These are phyloP conservation scores for Plasmodium ovale DNA, from an alignment of 169 alveolate species.

Conservation along the genomic window DNA sequence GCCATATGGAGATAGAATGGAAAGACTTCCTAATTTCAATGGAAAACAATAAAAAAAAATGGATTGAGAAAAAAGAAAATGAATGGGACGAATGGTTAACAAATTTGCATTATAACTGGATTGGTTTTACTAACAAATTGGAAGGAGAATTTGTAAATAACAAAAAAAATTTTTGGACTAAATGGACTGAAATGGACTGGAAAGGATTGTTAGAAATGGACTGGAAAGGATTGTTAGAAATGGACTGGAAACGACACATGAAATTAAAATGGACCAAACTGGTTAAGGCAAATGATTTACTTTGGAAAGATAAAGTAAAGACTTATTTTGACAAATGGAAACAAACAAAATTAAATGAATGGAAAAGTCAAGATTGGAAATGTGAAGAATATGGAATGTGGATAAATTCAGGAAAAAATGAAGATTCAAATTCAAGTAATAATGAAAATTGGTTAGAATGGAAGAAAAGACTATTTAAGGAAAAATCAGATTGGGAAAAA, in stretches of 20 bases:
- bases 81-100: constrained; percentile 46
- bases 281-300: neutral
- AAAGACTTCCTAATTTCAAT: neutral
- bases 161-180: neutral
- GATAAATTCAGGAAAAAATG: neutral
- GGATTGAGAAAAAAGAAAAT: constrained; percentile 11
- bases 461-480: constrained; percentile 6
- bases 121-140: constrained; percentile 25
- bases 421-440: no score
- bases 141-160: constrained; percentile 38
- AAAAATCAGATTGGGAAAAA: constrained; percentile 31
- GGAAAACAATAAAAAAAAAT: constrained; percentile 15
- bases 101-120: constrained; percentile 29
- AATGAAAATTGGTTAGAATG: constrained; percentile 27
- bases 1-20: constrained; percentile 17
- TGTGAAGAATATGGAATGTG: constrained; percentile 25
- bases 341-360: constrained; percentile 22
- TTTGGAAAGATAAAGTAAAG: neutral
- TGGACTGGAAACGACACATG: no score
- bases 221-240: no score
- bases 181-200: constrained; percentile 41
- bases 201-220: constrained; percentile 20
- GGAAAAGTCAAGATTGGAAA: constrained; percentile 38
- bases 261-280: constrained; percentile 19
- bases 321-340: constrained; percentile 16